These are phyloP conservation scores for Boletus huronensis DNA, from an alignment of 768 basidiomycete genomes.

Conservation along the genomic window DNA sequence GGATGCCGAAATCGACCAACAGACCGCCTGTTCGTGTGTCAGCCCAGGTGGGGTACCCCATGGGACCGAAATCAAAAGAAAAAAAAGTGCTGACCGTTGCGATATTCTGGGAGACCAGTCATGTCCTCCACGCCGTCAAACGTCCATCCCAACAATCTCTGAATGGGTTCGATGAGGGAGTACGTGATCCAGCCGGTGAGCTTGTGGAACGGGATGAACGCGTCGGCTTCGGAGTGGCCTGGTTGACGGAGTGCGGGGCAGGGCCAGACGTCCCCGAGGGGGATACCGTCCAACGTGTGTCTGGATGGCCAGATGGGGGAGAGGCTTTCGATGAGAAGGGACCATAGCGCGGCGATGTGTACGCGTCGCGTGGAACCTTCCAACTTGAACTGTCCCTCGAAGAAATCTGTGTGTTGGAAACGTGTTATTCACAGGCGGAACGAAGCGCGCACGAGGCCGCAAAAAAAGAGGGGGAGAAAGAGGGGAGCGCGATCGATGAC, in stretches of 20 bases:
- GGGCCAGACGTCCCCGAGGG: constrained; percentile 94
- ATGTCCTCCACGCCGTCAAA: constrained; percentile 80
- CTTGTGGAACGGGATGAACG: constrained; percentile 93
- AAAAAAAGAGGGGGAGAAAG: background rate
- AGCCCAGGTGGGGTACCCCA: background rate
- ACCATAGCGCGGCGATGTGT: constrained; percentile 77
- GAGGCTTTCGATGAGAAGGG: constrained; percentile 75
- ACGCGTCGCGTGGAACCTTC: constrained; percentile 45
- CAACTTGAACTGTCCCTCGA: constrained; percentile 51
- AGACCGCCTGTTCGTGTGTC: constrained; percentile 62
- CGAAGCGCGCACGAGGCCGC: background rate
- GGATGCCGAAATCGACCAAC: constrained; percentile 77
- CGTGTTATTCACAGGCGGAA: background rate
- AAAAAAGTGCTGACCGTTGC: constrained; percentile 55
- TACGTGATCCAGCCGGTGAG: constrained; percentile 93
- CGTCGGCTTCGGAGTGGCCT: constrained; percentile 38
- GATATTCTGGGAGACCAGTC: constrained; percentile 94
- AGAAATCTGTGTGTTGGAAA: constrained; percentile 51
- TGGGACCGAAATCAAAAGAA: background rate
- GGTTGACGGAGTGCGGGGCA: constrained; percentile 49
- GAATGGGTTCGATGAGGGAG: constrained; percentile 79
- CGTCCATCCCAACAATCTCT: constrained; percentile 73
- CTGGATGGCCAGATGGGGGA: constrained; percentile 88
- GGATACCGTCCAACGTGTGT: constrained; percentile 57
- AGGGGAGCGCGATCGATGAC: background rate